Evolutionary conservation across 208 protist genomes (phyloP).

Genomic region (Giardia muris): DNA sequence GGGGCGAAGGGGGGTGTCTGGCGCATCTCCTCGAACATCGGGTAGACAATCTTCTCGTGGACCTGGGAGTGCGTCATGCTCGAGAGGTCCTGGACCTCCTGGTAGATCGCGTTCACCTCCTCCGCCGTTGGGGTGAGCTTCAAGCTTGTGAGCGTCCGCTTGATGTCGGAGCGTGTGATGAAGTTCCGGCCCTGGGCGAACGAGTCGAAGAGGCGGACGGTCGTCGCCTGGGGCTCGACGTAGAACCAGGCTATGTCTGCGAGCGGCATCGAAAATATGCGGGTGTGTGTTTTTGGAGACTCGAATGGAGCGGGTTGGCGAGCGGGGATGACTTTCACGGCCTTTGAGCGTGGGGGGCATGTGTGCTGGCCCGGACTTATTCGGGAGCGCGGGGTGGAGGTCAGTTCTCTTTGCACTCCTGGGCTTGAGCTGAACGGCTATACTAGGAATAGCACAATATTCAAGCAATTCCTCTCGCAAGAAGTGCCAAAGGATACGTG

Average conservation of each 20-base stretch:
- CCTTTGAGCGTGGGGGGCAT: too few relatives aligned
- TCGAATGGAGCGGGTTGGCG: too few relatives aligned
- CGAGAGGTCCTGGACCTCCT: background rate
- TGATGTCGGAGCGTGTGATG: background rate
- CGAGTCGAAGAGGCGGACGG: background rate
- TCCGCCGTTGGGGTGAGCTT: background rate
- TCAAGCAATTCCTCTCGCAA: too few relatives aligned
- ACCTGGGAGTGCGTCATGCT: background rate
- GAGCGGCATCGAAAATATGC: background rate
- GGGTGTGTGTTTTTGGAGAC: too few relatives aligned
- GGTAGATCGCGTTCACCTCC: background rate
- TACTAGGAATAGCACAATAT: too few relatives aligned
- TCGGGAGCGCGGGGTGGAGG: too few relatives aligned
- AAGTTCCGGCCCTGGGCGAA: background rate
- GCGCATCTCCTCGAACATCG: background rate
- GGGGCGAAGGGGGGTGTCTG: background rate
- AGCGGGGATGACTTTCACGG: too few relatives aligned
- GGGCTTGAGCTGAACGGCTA: too few relatives aligned
- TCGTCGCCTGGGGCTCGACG: background rate
- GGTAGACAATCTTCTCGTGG: background rate
- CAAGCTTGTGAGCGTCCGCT: background rate
- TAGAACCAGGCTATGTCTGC: background rate
- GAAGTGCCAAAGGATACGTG: too few relatives aligned
- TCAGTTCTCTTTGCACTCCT: too few relatives aligned
- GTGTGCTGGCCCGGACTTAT: too few relatives aligned